Evolutionary conservation across 2,329 filamentous ascomycete species (phyloP), one percentile per base, ranked within the genome.

Genomic region (Lecanicillium sp.): DNA sequence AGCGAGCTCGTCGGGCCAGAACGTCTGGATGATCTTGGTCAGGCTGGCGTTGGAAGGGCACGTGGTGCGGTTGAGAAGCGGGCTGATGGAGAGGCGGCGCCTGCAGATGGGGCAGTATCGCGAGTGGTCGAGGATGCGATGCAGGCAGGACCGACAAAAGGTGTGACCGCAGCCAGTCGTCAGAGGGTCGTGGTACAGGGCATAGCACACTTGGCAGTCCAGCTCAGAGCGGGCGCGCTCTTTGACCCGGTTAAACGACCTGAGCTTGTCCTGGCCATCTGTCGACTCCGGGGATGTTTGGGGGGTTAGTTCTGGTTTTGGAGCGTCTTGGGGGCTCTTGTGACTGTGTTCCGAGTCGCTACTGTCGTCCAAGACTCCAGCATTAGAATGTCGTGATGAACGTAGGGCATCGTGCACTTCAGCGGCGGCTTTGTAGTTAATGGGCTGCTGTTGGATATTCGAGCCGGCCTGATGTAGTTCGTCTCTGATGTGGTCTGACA

Each of bases 161-260:
- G 89, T 95, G 63, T 96, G 90, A 1, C 90, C 90, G 58, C 90
- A 96, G 2, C 79, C 75, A 0, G 88, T 94, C 0, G 90, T 95
- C 44, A 90, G 71, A 0, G 90, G 89, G 52, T 95, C 86, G 51
- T 89, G 70, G 62, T 91, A 86, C 19, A 94, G 66, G 33, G 82
- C 79, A 63, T 91, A 94, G 66, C 90, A 95, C 50, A 95, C 82
- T 58, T 93, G 87, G 56, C 90, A 96, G 59, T 95, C 89, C 59
- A 94, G 71, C 61, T 95, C 89, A 14, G 73, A 71, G 51, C 83
- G 78, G 3, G 80, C 73, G 1, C 73, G 69, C 21, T 84, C 77
- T 56, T 81, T 80, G 12, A 93, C 61, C 27, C 71, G 72, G 21
- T 74, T 67, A 23, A 90, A 50, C 2, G 58, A 47, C 4, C n/a